Evolutionary conservation across 1,139 yeast genomes (phyloP).

Genomic region (Zygosaccharomyces sapae): DNA sequence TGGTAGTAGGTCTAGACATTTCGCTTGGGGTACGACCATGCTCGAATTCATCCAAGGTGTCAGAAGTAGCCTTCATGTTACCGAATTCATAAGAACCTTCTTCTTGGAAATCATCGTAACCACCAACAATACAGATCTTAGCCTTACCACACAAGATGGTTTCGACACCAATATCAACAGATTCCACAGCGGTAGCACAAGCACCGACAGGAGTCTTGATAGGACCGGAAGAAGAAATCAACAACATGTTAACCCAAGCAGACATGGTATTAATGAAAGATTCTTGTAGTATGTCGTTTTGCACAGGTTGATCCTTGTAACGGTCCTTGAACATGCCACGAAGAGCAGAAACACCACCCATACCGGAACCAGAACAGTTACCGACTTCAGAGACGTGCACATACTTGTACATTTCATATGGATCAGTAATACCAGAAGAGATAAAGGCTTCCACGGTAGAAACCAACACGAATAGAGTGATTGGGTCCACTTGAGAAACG

Average conservation of each 20-base stretch:
- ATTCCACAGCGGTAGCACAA: constrained; percentile 97
- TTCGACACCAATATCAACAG: constrained; percentile 93
- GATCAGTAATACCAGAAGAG: constrained; percentile 93
- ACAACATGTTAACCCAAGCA: constrained; percentile 98
- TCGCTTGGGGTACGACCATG: constrained; percentile 97
- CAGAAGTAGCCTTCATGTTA: constrained; percentile 97
- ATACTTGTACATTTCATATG: constrained; percentile 96
- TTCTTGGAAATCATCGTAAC: constrained; percentile 98
- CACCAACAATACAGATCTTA: constrained; percentile 94
- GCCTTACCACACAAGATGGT: constrained; percentile 91
- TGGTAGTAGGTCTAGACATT: constrained; percentile 98
- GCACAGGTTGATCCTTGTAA: constrained; percentile 86
- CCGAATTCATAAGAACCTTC: constrained; percentile 98
- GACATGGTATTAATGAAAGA: constrained; percentile 98
- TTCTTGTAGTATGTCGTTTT: constrained; percentile 94
- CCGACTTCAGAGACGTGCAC: constrained; percentile 98
- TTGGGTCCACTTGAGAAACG: constrained; percentile 90
- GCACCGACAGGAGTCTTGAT: constrained; percentile 99
- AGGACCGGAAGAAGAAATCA: constrained; percentile 97
- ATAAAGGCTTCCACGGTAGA: constrained; percentile 93
- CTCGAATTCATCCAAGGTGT: constrained; percentile 77
- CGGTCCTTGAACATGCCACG: constrained; percentile 98
- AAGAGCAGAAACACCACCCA: constrained; percentile 97
- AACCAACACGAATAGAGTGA: constrained; percentile 87
- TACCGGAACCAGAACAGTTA: constrained; percentile 99